Evolutionary conservation across 495 filamentous ascomycete species (phyloP).

Genomic region (Xylaria longipes): DNA sequence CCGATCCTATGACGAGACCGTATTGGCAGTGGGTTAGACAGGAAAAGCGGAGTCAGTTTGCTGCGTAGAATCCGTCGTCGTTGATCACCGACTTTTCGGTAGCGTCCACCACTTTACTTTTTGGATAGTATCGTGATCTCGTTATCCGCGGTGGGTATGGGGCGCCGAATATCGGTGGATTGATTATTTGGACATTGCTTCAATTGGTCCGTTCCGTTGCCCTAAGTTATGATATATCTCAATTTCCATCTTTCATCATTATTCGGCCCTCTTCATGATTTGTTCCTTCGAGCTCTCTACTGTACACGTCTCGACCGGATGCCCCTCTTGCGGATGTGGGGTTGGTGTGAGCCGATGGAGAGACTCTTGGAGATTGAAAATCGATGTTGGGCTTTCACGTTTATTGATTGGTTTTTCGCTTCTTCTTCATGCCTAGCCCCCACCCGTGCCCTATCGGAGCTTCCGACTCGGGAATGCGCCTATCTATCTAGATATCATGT

Average conservation of each 20-base stretch:
- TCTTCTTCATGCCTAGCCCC: background rate
- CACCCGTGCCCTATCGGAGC: background rate
- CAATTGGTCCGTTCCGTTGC: background rate
- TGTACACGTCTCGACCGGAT: background rate
- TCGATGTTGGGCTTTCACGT: background rate
- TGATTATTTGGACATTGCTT: background rate
- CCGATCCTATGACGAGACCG: conserved; percentile 11
- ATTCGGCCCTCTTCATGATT: background rate
- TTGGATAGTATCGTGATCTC: background rate
- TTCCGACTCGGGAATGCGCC: background rate
- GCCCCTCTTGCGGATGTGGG: conserved; percentile 7
- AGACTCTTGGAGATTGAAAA: background rate
- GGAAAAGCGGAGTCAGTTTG: conserved; percentile 11
- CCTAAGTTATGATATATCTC: background rate
- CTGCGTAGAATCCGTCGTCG: background rate
- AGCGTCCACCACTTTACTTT: background rate
- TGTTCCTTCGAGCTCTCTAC: background rate
- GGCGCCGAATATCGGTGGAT: conserved; percentile 13
- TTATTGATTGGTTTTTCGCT: background rate
- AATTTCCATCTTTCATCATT: background rate
- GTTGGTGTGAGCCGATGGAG: background rate
- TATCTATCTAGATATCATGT: background rate
- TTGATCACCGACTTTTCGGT: conserved; percentile 11
- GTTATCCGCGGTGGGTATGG: background rate
- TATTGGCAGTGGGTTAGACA: conserved; percentile 20